These are phyloP conservation scores for Ganoderma multipileum DNA, from an alignment of 1,284 basidiomycete species.

Conservation along the genomic window DNA sequence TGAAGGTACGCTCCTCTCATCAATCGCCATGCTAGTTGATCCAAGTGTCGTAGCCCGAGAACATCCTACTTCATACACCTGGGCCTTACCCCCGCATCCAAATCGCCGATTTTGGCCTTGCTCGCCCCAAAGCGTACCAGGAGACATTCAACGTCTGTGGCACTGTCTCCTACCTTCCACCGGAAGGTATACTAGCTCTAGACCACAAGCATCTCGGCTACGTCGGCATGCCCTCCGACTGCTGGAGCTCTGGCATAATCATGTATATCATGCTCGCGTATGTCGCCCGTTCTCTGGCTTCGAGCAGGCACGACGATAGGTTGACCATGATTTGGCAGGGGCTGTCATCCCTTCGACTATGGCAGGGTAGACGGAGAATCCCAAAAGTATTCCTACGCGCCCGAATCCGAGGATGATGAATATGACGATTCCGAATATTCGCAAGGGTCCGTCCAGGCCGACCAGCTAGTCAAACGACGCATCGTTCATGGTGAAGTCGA, in stretches of 20 bases:
- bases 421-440: conserved; percentile 48
- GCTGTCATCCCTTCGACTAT: conserved; percentile 77
- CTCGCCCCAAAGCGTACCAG: conserved; percentile 79
- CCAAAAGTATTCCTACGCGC: conserved; percentile 40
- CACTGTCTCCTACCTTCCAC: conserved; percentile 85
- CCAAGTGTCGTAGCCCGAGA: conserved; percentile 69
- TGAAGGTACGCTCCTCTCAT: conserved; percentile 59
- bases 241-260: conserved; percentile 84
- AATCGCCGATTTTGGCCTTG: conserved; percentile 88
- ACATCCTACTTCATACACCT: conserved; percentile 78
- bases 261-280: conserved; percentile 84
- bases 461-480: conserved; percentile 67
- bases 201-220: conserved; percentile 77
- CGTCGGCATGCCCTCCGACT: conserved; percentile 81
- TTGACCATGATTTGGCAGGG: conserved; percentile 47
- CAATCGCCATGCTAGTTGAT: conserved; percentile 8
- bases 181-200: conserved; percentile 80
- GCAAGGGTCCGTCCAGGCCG: conserved; percentile 55
- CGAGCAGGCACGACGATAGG: no score
- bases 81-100: conserved; percentile 83
- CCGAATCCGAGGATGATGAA: conserved; percentile 40
- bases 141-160: conserved; percentile 83
- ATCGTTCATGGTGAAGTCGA: conserved; percentile 69
- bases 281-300: conserved; percentile 37
- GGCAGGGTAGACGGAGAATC: conserved; percentile 37